Conservation (phyloP, 2,329 filamentous ascomycete species). For the Colletotrichum sp. region DNA sequence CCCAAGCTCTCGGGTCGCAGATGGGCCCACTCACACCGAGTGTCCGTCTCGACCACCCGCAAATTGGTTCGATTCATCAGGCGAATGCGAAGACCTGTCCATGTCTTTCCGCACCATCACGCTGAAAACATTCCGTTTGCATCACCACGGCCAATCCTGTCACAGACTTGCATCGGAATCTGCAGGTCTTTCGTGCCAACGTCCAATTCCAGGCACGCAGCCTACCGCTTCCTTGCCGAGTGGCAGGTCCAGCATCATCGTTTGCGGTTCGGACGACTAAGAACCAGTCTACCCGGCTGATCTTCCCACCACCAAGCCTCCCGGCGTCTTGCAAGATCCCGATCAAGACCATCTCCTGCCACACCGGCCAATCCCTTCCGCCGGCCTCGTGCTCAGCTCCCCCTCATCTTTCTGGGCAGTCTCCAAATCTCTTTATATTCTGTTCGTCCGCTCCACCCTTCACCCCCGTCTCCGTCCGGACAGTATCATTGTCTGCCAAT, state of each 20-base stretch:
- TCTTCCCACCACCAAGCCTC: not conserved
- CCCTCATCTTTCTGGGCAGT: not conserved
- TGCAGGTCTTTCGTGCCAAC: not conserved
- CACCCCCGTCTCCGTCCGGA: not conserved
- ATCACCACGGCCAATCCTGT: not conserved
- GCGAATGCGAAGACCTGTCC: not conserved
- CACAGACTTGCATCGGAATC: not conserved
- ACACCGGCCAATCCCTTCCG: not conserved
- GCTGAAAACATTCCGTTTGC: not conserved
- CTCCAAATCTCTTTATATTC: not conserved
- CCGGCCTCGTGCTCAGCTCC: not conserved
- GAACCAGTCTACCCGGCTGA: not conserved
- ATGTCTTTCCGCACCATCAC: not conserved
- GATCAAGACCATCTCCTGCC: slow-evolving; percentile 8
- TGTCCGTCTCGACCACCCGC: not conserved
- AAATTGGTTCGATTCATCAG: slow-evolving; percentile 14
- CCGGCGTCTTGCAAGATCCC: slow-evolving; percentile 3
- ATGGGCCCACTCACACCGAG: slow-evolving; percentile 14
- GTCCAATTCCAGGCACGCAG: not conserved
- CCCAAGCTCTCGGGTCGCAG: slow-evolving; percentile 12
- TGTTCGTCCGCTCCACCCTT: slow-evolving; percentile 1
- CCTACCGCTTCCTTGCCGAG: not conserved
- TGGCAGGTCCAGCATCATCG: not conserved
- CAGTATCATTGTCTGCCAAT: not conserved
- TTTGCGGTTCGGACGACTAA: not conserved